A percentile compares a stretch with the other conserved stretches of the same genome.
Conservation (phyloP, 139 green algal species). For the Choricystis sp. region DNA sequence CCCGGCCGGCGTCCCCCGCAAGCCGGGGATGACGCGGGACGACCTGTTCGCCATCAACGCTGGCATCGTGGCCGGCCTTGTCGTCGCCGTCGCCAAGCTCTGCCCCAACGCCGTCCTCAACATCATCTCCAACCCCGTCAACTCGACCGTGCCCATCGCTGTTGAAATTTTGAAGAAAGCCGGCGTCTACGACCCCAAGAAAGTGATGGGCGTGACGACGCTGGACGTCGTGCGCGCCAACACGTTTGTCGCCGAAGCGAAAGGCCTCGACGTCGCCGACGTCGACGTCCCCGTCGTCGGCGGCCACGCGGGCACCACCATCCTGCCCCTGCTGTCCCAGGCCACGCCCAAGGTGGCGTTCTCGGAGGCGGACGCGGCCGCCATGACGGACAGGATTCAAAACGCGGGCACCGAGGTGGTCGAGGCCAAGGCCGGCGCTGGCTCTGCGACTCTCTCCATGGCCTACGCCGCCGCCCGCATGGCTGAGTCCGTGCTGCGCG, state of each 20-base stretch:
- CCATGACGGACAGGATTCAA: constrained; percentile 68
- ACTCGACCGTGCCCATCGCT: constrained; percentile 93
- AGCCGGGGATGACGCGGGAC: constrained; percentile 97
- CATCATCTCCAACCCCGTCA: constrained; percentile 95
- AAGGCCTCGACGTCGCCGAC: constrained; percentile 45
- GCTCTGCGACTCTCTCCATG: constrained; percentile 79
- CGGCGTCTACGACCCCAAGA: constrained; percentile 50
- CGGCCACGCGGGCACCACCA: constrained; percentile 92
- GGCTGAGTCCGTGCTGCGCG: constrained; percentile 58
- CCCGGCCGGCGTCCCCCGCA: constrained; percentile 82
- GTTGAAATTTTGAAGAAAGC: constrained; percentile 79
- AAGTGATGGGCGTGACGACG: constrained; percentile 44
- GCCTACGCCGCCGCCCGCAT: constrained; percentile 73
- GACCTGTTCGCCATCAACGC: constrained; percentile 99
- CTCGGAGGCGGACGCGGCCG: constrained; percentile 56
- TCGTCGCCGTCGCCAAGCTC: constrained; percentile 50
- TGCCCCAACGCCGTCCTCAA: constrained; percentile 50
- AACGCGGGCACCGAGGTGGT: constrained; percentile 80
- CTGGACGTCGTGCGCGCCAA: constrained; percentile 81
- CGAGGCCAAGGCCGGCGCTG: constrained; percentile 67
- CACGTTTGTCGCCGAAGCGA: constrained; percentile 49
- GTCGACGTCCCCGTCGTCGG: constrained; percentile 91
- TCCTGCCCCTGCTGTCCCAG: constrained; percentile 92
- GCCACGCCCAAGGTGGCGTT: constrained; percentile 64
- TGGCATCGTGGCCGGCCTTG: constrained; percentile 82